Percentiles rank a stretch among this genome's conserved stretches.
These are phyloP conservation scores for Paxillus involutus DNA, from an alignment of 768 basidiomycete species.

Conservation along the genomic window DNA sequence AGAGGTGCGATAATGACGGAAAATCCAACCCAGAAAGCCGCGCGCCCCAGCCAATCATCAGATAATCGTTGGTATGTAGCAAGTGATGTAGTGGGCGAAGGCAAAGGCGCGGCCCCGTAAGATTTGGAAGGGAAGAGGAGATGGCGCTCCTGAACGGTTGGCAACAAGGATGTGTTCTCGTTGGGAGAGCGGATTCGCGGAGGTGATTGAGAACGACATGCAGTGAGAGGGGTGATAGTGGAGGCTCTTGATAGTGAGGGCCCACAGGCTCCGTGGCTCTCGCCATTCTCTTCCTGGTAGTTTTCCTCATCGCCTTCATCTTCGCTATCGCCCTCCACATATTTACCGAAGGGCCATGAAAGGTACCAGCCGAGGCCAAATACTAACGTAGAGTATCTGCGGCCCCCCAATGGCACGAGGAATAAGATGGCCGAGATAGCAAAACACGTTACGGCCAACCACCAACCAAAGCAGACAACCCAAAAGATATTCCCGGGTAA, in stretches of 20 bases:
- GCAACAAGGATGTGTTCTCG: conserved; percentile 52
- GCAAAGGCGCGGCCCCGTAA: conserved; percentile 58
- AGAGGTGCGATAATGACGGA: conserved; percentile 80
- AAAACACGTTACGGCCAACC: conserved; percentile 78
- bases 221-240: conserved; percentile 43
- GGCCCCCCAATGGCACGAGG: conserved; percentile 77
- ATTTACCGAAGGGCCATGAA: conserved; percentile 98
- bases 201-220: conserved; percentile 15
- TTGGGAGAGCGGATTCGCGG: conserved; percentile 20
- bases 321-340: conserved; percentile 80
- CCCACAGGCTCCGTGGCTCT: conserved; percentile 25
- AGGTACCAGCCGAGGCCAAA: conserved; percentile 96
- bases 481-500: conserved; percentile 94
- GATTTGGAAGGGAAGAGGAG: conserved; percentile 52
- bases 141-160: conserved; percentile 28
- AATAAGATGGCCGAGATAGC: conserved; percentile 65
- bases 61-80: conserved; percentile 23
- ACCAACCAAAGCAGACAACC: conserved; percentile 90
- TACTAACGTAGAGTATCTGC: conserved; percentile 79
- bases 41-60: conserved; percentile 61
- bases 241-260: conserved; percentile 42
- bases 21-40: conserved; percentile 83
- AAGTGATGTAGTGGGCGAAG: conserved; percentile 25
- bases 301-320: conserved; percentile 42
- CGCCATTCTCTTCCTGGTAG: conserved; percentile 21